Evolutionary conservation across 2,329 filamentous ascomycete species (phyloP), one percentile per base, ranked within the genome.

Genomic region (Phyllosticta citribraziliensis): DNA sequence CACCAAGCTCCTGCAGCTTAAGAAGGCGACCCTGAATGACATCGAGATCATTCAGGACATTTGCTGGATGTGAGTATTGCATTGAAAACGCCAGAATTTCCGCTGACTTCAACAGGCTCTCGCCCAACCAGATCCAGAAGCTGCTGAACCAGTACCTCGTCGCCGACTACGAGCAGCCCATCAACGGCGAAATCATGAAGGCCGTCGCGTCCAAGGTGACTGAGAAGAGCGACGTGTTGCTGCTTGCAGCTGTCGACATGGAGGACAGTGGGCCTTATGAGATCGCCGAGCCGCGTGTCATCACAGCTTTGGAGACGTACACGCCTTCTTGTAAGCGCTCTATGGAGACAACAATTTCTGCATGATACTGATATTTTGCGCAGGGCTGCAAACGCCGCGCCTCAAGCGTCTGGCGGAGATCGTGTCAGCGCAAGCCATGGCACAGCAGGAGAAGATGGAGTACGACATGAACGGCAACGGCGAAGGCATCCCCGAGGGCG

Each of bases 31-130:
- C 0, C 79, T 99, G 72, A 99, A 97, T 74, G 94, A 99, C 71
- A 99, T 99, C 70, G 94, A 99, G 78, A 99, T 99, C 70, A 99
- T 99, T 70, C 94, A 99, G 79, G 94, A 99, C 74, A 99, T 99
- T 69, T 99, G 94, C 83, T 97, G 93, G 93, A 97, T 97, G 93
- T 60, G 35, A 56, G 58, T 60, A n/a, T 20, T 14, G 51, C 12
- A 25, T 6, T n/a, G 24, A 56, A 8, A 55, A 35, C 25, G 17
- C 64, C 89, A 89, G 24, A 4, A 20, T 24, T 3, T 35, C 12
- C 19, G 35, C 58, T 60, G 14, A 60, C 53, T 2, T 24, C 2
- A 24, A 14, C 24, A 60, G 58, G 58, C 84, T 99, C 58, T 97
- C 93, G 1, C 94, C 94, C 58, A 97, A 97, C 77, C 94, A 99